A percentile compares a stretch with the other conserved stretches of the same genome.
Evolutionary conservation across 148 eudicot species (phyloP).

Genomic region (Polygonum aviculare): DNA sequence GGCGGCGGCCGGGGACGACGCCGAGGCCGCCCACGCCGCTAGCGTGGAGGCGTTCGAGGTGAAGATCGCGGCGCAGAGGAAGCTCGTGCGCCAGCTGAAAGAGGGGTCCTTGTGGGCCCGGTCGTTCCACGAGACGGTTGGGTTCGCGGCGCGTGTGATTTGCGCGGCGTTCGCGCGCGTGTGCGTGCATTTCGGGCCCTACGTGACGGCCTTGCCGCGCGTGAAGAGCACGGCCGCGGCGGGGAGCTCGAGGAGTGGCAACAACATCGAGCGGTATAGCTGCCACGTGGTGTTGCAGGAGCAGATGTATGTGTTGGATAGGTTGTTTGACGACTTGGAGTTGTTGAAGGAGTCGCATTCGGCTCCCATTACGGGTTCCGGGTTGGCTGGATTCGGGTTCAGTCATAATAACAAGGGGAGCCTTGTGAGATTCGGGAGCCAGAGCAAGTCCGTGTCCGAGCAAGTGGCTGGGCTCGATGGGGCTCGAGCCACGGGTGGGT

Average conservation of each 20-base stretch:
- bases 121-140: slow-evolving; percentile 46
- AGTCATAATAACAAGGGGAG: slow-evolving; percentile 11
- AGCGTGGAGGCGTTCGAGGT: slow-evolving; percentile 39
- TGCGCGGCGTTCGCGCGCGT: slow-evolving; percentile 46
- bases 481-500: not conserved
- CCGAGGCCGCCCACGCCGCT: slow-evolving; percentile 8
- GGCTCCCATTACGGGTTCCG: slow-evolving; percentile 18
- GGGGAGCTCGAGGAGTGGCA: not conserved
- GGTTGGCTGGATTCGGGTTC: not conserved
- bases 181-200: slow-evolving; percentile 45
- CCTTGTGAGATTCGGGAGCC: slow-evolving; percentile 51
- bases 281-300: not conserved
- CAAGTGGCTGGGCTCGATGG: not conserved
- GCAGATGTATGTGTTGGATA: not conserved
- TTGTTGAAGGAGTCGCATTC: slow-evolving; percentile 13
- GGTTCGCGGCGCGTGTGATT: slow-evolving; percentile 40
- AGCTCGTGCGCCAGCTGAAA: slow-evolving; percentile 39
- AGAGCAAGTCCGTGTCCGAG: slow-evolving; percentile 7
- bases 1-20: not conserved
- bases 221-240: not conserved
- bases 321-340: not conserved
- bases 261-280: not conserved
- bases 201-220: slow-evolving; percentile 20
- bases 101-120: slow-evolving; percentile 57
- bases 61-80: slow-evolving; percentile 46